These are phyloP conservation scores for Globisporangium megalacanthum DNA, from an alignment of 352 stramenopile genomes.

Conservation along the genomic window DNA sequence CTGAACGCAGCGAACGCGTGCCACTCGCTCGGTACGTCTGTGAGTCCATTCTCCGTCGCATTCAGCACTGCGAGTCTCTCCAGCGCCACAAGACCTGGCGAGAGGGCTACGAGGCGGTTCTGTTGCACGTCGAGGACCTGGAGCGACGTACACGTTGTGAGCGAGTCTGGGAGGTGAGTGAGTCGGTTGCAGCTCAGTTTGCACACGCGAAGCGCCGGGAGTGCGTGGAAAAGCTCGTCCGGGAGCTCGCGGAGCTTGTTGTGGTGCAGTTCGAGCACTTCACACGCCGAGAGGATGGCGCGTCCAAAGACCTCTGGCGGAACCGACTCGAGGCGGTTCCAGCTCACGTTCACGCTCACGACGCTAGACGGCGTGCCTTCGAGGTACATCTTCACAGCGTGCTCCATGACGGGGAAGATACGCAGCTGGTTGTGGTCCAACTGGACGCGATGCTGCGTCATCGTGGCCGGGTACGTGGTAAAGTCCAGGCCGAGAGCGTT, in stretches of 20 bases:
- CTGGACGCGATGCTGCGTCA: conserved; percentile 10
- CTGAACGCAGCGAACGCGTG: conserved; percentile 29
- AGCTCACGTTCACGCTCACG: conserved; percentile 18
- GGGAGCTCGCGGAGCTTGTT: conserved; percentile 43
- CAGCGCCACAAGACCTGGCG: conserved; percentile 22
- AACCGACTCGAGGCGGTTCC: conserved; percentile 26
- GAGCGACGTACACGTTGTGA: conserved; percentile 26
- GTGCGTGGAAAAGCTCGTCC: conserved; percentile 27
- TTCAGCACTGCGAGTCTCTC: conserved; percentile 33
- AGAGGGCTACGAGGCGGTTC: conserved; percentile 35
- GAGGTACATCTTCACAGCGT: conserved; percentile 7
- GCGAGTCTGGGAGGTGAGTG: conserved; percentile 22
- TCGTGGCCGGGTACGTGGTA: conserved; percentile 20
- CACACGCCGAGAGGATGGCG: conserved; percentile 19
- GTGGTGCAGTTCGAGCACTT: conserved; percentile 37
- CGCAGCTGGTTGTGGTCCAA: conserved; percentile 42
- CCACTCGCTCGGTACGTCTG: conserved; percentile 40
- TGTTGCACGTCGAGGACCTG: conserved; percentile 41
- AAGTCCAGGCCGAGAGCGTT: conserved; percentile 16
- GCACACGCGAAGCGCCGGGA: conserved; percentile 33
- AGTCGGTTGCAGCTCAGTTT: conserved; percentile 40
- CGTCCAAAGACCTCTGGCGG: conserved; percentile 12
- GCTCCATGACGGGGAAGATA: conserved; percentile 14
- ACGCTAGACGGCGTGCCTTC: conserved; percentile 18
- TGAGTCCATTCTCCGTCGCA: conserved; percentile 40